Base-by-base conservation (phyloP, 306 rosid species). In the Gynostemma pentaphyllum region DNA sequence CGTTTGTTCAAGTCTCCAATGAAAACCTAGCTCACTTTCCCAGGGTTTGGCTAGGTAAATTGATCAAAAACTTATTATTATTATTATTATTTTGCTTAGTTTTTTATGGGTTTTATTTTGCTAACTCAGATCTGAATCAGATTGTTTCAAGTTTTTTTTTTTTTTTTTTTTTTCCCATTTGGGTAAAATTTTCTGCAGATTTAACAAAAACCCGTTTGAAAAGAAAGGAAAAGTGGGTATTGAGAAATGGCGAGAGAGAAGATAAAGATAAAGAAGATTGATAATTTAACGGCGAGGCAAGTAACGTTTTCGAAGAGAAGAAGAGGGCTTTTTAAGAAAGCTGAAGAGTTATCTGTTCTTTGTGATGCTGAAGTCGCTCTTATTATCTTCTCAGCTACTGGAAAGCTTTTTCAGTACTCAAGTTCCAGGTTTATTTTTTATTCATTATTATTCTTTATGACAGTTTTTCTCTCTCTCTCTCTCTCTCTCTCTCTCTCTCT, bases 241-340 rank as follows among this genome's bases (percentile, higher is more conserved):
- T 15, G 51, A 57, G 52, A 28, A 48, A 77, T 77, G 81, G 80
- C 67, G 28, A 62, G 72, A 21, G 70, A 52, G 60, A 79, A 64
- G 78, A 79, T 79, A 6, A 71, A 64, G 75, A 75, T 79, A 18
- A 67, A 67, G 78, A 75, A 75, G 71, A 80, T 80, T 10, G 76
- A 72, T 21, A 80, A 79, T 68, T 15, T 72, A 22, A 76, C 78
- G 21, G 80, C 80, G 29, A 79, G 84, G 67, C 80, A 72, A 42
- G 78, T 66, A 46, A 75, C 83, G 0, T 80, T 79, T 39, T 79
- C 84, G 2, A 79, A 79, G 75, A 76, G 84, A 30, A 54, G 80
- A 62, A 36, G 78, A 62, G 78, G 80, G 62, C 72, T 79, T 32
- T 37, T 72, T 46, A 79, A 69, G 73, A 79, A 79, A 73, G 83